A percentile compares a stretch with the other conserved stretches of the same genome.
These are phyloP conservation scores for Psilocybe subaeruginosa DNA, from an alignment of 768 basidiomycete genomes.

Conservation along the genomic window DNA sequence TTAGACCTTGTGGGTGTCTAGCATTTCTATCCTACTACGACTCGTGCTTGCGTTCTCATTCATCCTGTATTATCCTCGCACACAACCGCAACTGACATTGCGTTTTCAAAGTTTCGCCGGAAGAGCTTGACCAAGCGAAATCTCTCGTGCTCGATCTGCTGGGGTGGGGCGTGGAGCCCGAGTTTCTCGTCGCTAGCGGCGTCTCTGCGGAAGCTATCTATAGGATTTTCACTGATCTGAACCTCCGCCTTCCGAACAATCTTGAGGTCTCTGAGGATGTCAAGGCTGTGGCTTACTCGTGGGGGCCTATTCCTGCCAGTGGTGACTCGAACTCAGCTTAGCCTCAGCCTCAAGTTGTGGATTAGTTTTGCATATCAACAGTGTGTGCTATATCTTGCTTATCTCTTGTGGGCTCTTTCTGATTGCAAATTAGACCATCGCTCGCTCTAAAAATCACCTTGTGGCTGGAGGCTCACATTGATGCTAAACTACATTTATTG, in stretches of 20 bases:
- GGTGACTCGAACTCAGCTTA: neutral
- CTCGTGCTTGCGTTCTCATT: slow-evolving; percentile 7
- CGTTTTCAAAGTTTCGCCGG: slow-evolving; percentile 38
- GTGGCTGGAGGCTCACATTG: no score
- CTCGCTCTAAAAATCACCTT: no score
- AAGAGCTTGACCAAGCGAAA: slow-evolving; percentile 47
- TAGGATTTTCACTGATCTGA: slow-evolving; percentile 46
- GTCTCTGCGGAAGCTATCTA: slow-evolving; percentile 41
- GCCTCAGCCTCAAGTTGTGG: neutral
- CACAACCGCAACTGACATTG: neutral
- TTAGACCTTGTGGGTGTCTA: slow-evolving; percentile 2
- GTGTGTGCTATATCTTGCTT: no score
- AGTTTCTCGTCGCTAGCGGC: slow-evolving; percentile 48
- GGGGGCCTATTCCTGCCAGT: slow-evolving; percentile 4
- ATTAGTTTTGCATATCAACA: neutral
- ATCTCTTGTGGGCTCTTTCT: no score
- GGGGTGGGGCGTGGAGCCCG: slow-evolving; percentile 54
- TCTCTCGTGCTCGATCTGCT: slow-evolving; percentile 55
- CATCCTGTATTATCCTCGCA: neutral
- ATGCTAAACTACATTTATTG: no score
- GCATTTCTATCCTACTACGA: neutral
- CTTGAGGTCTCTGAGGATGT: slow-evolving; percentile 20
- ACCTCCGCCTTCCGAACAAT: slow-evolving; percentile 36
- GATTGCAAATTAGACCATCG: no score
- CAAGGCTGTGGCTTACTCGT: slow-evolving; percentile 15